Percentiles rank a stretch among this genome's conserved stretches.
Evolutionary conservation across 352 stramenopile genomes (phyloP).

Genomic region (Phytophthora pluvialis): DNA sequence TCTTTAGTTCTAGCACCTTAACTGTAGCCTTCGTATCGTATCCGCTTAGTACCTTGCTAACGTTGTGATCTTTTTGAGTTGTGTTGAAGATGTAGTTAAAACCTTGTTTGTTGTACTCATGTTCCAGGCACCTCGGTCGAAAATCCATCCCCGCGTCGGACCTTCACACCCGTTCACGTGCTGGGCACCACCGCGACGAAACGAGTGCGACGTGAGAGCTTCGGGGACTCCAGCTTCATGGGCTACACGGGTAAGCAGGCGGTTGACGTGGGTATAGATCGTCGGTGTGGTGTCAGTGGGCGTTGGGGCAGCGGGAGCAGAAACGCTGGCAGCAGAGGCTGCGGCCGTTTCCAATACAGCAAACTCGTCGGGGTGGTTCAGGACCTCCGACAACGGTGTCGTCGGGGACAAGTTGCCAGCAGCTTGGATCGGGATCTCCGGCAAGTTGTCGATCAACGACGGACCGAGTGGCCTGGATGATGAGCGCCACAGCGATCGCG

Average conservation of each 20-base stretch:
- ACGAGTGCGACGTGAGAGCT: conserved; percentile 36
- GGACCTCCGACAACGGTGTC: background rate
- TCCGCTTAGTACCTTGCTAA: background rate
- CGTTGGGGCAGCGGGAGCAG: background rate
- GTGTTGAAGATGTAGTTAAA: conserved; percentile 32
- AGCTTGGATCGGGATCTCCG: background rate
- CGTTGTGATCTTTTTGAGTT: background rate
- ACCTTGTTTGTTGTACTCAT: conserved; percentile 23
- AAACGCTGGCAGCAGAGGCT: background rate
- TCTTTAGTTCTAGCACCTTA: background rate
- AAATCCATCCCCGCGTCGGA: conserved; percentile 1
- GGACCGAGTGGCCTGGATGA: too few relatives aligned
- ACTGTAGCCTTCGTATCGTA: background rate
- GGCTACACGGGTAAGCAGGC: too few relatives aligned
- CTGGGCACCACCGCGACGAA: conserved; percentile 17
- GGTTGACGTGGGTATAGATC: conserved; percentile 36
- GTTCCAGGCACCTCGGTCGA: conserved; percentile 22
- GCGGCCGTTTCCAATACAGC: too few relatives aligned
- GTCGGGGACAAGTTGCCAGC: background rate
- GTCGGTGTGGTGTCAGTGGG: background rate
- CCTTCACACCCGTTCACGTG: conserved; percentile 13
- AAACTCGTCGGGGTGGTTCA: background rate
- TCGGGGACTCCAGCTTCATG: too few relatives aligned
- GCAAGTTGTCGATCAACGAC: conserved; percentile 12
- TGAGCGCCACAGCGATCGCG: too few relatives aligned